Evolutionary conservation across 805 yeast genomes (phyloP), one percentile per base, ranked within the genome.

Genomic region (Zygoascus tannicola): DNA sequence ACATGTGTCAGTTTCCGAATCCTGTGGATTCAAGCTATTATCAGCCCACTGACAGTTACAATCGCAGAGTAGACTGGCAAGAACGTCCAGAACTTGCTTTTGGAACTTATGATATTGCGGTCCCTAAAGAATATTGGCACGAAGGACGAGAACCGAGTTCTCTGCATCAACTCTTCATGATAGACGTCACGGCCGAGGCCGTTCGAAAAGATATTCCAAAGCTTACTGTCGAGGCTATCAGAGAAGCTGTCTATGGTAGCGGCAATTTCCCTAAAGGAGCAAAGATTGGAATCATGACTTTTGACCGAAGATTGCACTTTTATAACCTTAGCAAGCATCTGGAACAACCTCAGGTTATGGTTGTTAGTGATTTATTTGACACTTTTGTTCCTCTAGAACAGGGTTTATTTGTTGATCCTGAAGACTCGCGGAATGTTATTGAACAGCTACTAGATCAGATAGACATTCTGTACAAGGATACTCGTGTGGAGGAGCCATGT

Each of bases 21-120:
- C 66, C 69, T 4, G 76, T 82, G 14, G 85, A 94, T 0, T 59
- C 61, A 7, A 87, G 80, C 32, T 87, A 86, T 55, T 66, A 66
- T 44, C 69, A 83, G 30, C 76, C 81, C 26, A 60, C 81, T 5
- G 86, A 80, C 53, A 65, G 70, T 3, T 68, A 73, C 20, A 82
- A 81, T 19, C 69, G 74, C 42, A 70, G 95, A 53, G 62, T 74
- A 7, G 95, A 85, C 63, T 69, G 74, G 50, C 65, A 63, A 30
- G 65, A 67, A 35, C 71, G 87, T 40, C 88, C 94, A 0, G 97
- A 90, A 56, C 68, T 90, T 40, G 76, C 74, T 49, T 73, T 69
- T 37, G 97, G 97, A 14, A 84, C 87, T 10, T 87, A 85, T 50
- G 99, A 92, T 54, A 75, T 85, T 48, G 59, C 78, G 4, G 95